phyloP scores from a whole-genome alignment of 352 stramenopile species.

The Globisporangium spiculum region DNA sequence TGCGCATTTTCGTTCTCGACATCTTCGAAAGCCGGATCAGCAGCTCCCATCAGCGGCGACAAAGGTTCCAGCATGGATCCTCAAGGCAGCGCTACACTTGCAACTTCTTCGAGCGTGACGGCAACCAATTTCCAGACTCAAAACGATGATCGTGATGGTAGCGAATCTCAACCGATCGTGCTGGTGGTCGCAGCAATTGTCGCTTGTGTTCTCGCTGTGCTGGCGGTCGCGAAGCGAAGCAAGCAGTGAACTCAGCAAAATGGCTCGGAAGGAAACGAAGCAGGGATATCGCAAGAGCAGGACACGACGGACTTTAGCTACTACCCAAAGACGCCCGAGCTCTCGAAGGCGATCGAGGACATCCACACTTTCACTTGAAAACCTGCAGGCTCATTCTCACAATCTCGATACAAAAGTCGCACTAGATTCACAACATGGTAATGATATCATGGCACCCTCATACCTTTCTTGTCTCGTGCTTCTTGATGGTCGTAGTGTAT shows the following conservation, averaged over 20 bases:
- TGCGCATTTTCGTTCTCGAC: slow-evolving; percentile 3
- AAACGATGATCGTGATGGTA: not conserved
- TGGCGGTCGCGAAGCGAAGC: slow-evolving; percentile 4
- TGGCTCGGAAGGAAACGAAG: not conserved
- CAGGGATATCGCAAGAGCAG: not conserved
- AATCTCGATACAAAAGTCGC: not conserved
- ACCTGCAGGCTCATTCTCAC: not conserved
- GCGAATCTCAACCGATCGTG: not conserved
- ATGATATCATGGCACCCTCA: not conserved
- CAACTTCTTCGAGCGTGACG: not conserved
- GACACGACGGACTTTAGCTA: not conserved
- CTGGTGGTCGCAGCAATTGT: not conserved
- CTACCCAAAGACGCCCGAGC: slow-evolving; percentile 5
- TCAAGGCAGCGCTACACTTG: not conserved
- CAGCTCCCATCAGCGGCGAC: not conserved
- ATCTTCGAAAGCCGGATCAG: not conserved
- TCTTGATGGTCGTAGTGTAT: slow-evolving; percentile 5
- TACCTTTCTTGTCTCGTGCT: not conserved
- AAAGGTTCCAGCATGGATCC: not conserved
- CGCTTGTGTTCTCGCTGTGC: slow-evolving; percentile 1
- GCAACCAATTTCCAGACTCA: not conserved
- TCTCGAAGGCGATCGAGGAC: not conserved
- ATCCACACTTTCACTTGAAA: not conserved
- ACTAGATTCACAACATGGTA: not conserved
- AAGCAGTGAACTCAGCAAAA: not conserved